phyloP scores from a whole-genome alignment of 2,329 filamentous ascomycete genomes.

The Trichoderma simmonsii region DNA sequence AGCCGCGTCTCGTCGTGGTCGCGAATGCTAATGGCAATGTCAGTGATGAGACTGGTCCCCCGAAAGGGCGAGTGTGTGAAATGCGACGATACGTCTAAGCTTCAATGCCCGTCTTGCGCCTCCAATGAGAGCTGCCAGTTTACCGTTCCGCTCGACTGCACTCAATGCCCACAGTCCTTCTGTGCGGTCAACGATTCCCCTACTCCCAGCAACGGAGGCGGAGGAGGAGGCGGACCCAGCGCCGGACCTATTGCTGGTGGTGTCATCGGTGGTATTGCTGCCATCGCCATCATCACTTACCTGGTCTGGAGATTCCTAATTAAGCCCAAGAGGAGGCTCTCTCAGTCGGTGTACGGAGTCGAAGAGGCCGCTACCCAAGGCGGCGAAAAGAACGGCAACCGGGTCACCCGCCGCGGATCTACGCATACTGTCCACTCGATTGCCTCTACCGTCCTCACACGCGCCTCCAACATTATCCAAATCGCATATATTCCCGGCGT shows the following conservation, averaged over 20 bases:
- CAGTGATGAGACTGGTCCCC: conserved; percentile 34
- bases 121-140: conserved; percentile 44
- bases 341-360: conserved; percentile 54
- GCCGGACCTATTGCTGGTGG: conserved; percentile 87
- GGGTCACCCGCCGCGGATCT: conserved; percentile 61
- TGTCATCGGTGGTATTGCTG: conserved; percentile 78
- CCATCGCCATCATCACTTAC: conserved; percentile 71
- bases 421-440: conserved; percentile 87
- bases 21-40: conserved; percentile 18
- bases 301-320: conserved; percentile 86
- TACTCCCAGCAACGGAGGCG: conserved; percentile 21
- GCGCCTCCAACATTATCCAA: conserved; percentile 98
- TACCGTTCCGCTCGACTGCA: conserved; percentile 45
- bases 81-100: conserved; percentile 42
- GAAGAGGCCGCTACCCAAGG: conserved; percentile 46
- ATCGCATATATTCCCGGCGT: conserved; percentile 98
- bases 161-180: conserved; percentile 45
- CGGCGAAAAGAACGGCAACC: conserved; percentile 46
- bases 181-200: conserved; percentile 37
- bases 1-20: neutral
- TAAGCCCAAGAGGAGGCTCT: conserved; percentile 67
- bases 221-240: conserved; percentile 53
- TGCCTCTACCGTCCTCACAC: conserved; percentile 89
- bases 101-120: conserved; percentile 46
- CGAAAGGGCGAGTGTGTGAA: conserved; percentile 43